Conservation (phyloP, 306 rosid species). For the Cucumis melo region DNA sequence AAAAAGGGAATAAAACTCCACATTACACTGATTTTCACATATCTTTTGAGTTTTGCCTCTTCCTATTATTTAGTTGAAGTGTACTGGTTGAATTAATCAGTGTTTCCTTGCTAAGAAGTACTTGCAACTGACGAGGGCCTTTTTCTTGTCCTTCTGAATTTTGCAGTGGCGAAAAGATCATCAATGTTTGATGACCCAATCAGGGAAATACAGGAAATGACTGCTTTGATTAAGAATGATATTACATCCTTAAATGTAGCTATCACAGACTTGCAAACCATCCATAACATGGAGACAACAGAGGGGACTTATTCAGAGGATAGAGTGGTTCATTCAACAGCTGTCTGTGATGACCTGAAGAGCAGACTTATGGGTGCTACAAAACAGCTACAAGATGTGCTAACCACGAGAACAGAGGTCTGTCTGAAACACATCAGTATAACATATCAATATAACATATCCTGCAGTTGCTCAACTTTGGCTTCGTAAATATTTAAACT, state of each 20-base stretch:
- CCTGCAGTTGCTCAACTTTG: neutral
- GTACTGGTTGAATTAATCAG: neutral
- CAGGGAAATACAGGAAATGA: slow-evolving; percentile 69
- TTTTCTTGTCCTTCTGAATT: neutral
- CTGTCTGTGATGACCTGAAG: slow-evolving; percentile 85
- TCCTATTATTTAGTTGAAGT: neutral
- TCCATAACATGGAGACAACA: slow-evolving; percentile 59
- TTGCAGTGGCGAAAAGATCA: slow-evolving; percentile 76
- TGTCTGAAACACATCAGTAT: neutral
- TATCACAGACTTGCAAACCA: slow-evolving; percentile 61
- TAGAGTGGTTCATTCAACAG: slow-evolving; percentile 64
- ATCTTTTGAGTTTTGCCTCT: neutral
- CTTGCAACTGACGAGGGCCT: neutral
- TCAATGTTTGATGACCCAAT: slow-evolving; percentile 82
- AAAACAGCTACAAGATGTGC: slow-evolving; percentile 65
- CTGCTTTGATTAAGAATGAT: slow-evolving; percentile 64
- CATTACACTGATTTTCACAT: neutral
- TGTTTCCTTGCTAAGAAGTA: neutral
- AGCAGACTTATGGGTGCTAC: slow-evolving; percentile 78
- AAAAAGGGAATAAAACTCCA: neutral
- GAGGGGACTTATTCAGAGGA: slow-evolving; percentile 75
- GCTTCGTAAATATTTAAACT: neutral
- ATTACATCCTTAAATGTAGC: slow-evolving; percentile 74
- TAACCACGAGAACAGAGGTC: slow-evolving; percentile 83
- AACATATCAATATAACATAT: neutral